Evolutionary conservation across 768 basidiomycete species (phyloP).

Genomic region (Porphyrellus cyaneotinctus): DNA sequence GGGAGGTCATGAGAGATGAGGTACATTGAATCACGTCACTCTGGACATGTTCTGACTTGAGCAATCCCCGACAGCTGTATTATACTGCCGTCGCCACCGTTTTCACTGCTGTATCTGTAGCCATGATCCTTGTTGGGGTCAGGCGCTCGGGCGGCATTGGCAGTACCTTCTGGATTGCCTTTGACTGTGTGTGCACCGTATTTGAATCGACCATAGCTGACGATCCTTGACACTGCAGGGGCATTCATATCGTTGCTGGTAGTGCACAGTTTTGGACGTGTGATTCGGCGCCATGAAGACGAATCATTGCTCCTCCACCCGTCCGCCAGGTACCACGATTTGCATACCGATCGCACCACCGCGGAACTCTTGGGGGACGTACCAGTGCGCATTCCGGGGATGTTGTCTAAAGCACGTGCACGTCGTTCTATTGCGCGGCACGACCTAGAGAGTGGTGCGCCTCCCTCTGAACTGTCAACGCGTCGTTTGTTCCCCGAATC

Average conservation of each 20-base stretch:
- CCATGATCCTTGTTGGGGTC: conserved; percentile 49
- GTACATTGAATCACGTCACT: conserved; percentile 31
- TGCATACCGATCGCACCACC: conserved; percentile 6
- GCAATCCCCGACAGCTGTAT: conserved; percentile 36
- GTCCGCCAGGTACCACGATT: conserved; percentile 1
- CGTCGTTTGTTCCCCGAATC: conserved; percentile 11
- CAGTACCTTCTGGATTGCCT: conserved; percentile 47
- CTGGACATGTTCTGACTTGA: not conserved
- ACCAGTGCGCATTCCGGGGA: not conserved
- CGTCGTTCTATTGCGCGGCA: not conserved
- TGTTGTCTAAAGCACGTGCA: not conserved
- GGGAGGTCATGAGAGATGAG: conserved; percentile 58
- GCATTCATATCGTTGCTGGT: conserved; percentile 2
- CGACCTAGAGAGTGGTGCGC: not conserved
- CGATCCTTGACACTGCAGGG: conserved; percentile 5
- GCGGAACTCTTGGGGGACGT: conserved; percentile 6
- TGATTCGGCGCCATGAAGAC: conserved; percentile 4
- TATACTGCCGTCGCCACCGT: conserved; percentile 54
- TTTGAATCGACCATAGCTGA: conserved; percentile 4
- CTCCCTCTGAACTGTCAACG: not conserved
- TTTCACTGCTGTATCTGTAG: conserved; percentile 44
- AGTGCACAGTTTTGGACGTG: conserved; percentile 5
- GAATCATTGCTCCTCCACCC: conserved; percentile 5
- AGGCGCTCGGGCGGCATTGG: conserved; percentile 43
- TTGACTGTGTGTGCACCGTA: conserved; percentile 45